Conservation (phyloP, 1,139 yeast genomes). For the Kodamaea sp. region DNA sequence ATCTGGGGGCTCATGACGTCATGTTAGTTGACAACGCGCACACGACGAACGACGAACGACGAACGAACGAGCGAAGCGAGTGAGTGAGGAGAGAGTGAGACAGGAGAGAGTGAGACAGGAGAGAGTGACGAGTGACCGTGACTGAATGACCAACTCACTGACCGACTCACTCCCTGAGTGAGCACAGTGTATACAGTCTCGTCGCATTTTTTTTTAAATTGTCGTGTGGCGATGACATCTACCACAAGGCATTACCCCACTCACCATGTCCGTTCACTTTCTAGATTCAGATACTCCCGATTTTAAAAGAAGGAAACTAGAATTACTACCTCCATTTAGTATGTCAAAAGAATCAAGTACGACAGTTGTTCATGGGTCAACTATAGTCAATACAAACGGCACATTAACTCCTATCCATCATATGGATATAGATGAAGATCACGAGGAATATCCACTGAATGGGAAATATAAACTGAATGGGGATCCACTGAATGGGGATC, state of each 20-base stretch:
- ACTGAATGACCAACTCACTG: too few relatives aligned
- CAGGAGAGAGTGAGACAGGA: too few relatives aligned
- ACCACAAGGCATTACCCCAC: neutral
- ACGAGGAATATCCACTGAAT: too few relatives aligned
- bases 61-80: too few relatives aligned
- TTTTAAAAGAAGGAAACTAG: constrained; percentile 1
- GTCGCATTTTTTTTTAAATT: too few relatives aligned
- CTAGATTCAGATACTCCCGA: neutral
- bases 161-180: too few relatives aligned
- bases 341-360: neutral
- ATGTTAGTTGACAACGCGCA: neutral
- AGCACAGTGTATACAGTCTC: too few relatives aligned
- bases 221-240: constrained; percentile 5
- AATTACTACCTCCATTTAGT: neutral
- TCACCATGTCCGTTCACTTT: neutral
- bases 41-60: too few relatives aligned
- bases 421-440: neutral
- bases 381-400: constrained; percentile 10
- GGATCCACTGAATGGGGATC: too few relatives aligned
- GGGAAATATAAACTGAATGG: too few relatives aligned
- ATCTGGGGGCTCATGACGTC: neutral
- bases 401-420: constrained; percentile 10
- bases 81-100: too few relatives aligned
- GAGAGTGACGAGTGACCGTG: too few relatives aligned
- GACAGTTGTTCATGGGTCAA: constrained; percentile 6